A percentile compares a stretch with the other conserved stretches of the same genome.
Evolutionary conservation across 2,329 filamentous ascomycete species (phyloP).

Genomic region (Macrophomina phaseolina): DNA sequence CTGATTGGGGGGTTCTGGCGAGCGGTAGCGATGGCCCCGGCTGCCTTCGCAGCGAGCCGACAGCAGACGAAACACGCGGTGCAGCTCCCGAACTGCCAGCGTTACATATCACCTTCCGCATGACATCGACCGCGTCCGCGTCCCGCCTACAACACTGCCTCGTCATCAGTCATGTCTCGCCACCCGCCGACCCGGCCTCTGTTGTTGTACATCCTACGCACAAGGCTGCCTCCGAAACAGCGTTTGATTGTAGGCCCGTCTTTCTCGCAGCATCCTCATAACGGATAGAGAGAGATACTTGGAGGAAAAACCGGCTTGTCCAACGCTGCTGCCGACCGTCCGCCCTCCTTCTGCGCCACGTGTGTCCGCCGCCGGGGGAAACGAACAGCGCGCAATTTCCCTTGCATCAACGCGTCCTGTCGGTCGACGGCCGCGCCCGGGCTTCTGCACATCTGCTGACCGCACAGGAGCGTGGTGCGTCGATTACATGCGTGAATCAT

Average conservation of each 20-base stretch:
- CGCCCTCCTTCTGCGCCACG: neutral
- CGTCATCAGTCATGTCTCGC: neutral
- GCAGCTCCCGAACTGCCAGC: conserved; percentile 14
- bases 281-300: neutral
- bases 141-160: no score
- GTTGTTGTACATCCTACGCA: neutral
- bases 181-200: neutral
- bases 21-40: neutral
- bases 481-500: neutral
- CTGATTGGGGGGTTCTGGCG: neutral
- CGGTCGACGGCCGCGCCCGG: neutral
- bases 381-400: no score
- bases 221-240: neutral
- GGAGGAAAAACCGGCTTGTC: neutral
- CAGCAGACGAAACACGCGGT: neutral
- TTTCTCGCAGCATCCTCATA: neutral
- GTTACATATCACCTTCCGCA: neutral
- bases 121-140: neutral
- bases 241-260: neutral
- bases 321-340: neutral
- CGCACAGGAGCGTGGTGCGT: neutral
- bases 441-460: neutral
- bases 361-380: no score
- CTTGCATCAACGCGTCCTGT: neutral
- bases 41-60: neutral